Percentiles rank a stretch among this genome's conserved stretches.
Evolutionary conservation across 2,329 filamentous ascomycete species (phyloP).

Genomic region (Calonectria multiphialidica): DNA sequence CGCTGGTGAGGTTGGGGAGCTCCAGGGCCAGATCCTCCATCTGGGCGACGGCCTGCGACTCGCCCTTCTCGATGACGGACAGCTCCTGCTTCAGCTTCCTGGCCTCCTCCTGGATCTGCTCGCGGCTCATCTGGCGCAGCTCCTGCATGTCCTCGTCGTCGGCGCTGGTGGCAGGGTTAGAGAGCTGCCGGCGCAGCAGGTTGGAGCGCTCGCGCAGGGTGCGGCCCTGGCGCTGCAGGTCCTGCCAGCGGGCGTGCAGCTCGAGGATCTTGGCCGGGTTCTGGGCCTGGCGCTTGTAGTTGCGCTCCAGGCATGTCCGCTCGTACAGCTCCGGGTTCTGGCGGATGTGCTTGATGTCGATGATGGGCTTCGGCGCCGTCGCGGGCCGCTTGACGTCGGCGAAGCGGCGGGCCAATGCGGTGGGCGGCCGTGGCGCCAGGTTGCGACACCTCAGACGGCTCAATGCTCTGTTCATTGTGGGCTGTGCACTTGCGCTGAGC

Average conservation of each 20-base stretch:
- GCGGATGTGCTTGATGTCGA: slow-evolving; percentile 92
- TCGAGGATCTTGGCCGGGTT: slow-evolving; percentile 68
- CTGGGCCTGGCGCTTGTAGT: slow-evolving; percentile 73
- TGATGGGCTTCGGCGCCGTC: slow-evolving; percentile 80
- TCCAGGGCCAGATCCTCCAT: slow-evolving; percentile 82
- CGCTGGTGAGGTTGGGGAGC: slow-evolving; percentile 88
- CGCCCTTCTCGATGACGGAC: slow-evolving; percentile 69
- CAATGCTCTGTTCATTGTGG: slow-evolving; percentile 48
- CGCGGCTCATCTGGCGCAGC: slow-evolving; percentile 54
- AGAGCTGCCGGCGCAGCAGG: slow-evolving; percentile 66
- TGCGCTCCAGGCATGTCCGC: slow-evolving; percentile 86
- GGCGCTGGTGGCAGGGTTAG: slow-evolving; percentile 62
- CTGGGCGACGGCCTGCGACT: slow-evolving; percentile 70
- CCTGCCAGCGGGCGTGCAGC: slow-evolving; percentile 69
- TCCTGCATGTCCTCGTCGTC: slow-evolving; percentile 56
- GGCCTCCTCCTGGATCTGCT: slow-evolving; percentile 72
- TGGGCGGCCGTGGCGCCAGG: slow-evolving; percentile 28
- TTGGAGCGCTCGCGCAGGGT: slow-evolving; percentile 76
- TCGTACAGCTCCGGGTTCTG: slow-evolving; percentile 84
- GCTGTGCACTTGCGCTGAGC: slow-evolving; percentile 33
- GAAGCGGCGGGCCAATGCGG: slow-evolving; percentile 34
- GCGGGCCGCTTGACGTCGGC: slow-evolving; percentile 65
- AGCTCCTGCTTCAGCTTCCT: slow-evolving; percentile 74
- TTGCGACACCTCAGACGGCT: slow-evolving; percentile 43
- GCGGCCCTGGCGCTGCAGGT: slow-evolving; percentile 71